These are phyloP conservation scores for Solanum peruvianum DNA, from an alignment of 257 asterid genomes.

Conservation along the genomic window DNA sequence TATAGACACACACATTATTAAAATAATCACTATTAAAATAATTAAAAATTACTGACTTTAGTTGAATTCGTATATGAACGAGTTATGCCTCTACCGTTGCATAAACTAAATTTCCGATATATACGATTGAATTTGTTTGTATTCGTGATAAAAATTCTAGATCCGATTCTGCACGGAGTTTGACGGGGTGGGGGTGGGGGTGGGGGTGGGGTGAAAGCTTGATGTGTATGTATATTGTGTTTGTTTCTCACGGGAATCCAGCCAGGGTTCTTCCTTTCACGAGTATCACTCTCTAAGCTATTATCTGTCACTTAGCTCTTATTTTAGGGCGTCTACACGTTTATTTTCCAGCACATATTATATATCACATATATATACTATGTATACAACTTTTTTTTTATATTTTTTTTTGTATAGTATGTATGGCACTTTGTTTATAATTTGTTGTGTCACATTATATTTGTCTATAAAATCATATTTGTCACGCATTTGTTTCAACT, in stretches of 20 bases:
- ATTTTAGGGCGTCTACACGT: slow-evolving; percentile 16
- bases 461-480: not conserved
- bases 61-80: rapidly evolving
- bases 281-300: slow-evolving; percentile 9
- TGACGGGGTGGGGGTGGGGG: not conserved
- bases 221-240: slow-evolving; percentile 11
- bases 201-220: not conserved
- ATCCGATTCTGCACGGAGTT: not conserved
- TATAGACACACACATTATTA: no score
- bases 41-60: no score
- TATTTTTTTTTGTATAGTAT: not conserved
- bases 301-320: not conserved
- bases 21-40: no score
- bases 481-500: not conserved
- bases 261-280: slow-evolving; percentile 10
- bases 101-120: not conserved
- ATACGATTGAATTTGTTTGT: not conserved
- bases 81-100: not conserved
- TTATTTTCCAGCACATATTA: slow-evolving; percentile 2
- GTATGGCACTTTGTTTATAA: not conserved
- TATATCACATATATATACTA: not conserved
- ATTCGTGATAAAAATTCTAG: not conserved
- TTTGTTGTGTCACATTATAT: not conserved
- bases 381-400: not conserved
- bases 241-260: slow-evolving; percentile 22